Base-by-base conservation (phyloP, 805 yeast genomes). In the Diddensiella caesifluorescens region DNA sequence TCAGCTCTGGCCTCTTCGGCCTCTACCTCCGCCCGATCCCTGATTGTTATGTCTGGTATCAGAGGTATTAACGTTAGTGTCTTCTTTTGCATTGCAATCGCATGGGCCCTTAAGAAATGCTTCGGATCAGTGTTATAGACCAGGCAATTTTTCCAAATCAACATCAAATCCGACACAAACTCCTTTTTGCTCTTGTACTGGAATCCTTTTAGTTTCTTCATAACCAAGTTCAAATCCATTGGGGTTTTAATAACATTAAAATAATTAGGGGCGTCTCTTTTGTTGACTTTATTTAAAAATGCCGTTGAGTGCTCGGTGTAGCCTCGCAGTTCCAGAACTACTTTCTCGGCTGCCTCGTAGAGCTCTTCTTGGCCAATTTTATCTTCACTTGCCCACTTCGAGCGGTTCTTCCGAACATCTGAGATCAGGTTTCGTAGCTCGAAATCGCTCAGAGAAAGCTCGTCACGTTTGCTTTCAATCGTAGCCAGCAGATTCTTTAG, bases 311-410 rank as follows among this genome's bases (percentile, higher is more conserved):
- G 97, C 56, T 92, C 97, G 0, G 98, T 90, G 52, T 83, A 86
- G 4, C 90, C 85, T 56, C 98, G 73, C 23, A 92, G 67, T 54
- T 92, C 97, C 49, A 80, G 67, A 0, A 90, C 89, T 1, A 92
- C 98, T 56, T 88, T 89, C 54, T 92, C 99, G 55, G 97, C 90
- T 0, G 97, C 95, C 53, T 94, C 98, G 57, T 92, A 92, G 18
- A 92, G 71, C 60, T 94, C 99, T 59, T 92, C 99, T 64, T 92
- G 99, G 4, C 99, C 99, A 33, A 92, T 80, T 47, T 84, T 73
- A 44, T 89, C 95, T 57, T 92, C 97, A 44, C 85, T 85, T 5
- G 97, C 94, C 99, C 98, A 92, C 63, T 92, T 92, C 0, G 97
- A 94, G 45, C 97, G 70, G 57, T 89, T 90, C 54, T 89, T 92